Conservation (phyloP, 345 rosid species). For the Populus simonii region DNA sequence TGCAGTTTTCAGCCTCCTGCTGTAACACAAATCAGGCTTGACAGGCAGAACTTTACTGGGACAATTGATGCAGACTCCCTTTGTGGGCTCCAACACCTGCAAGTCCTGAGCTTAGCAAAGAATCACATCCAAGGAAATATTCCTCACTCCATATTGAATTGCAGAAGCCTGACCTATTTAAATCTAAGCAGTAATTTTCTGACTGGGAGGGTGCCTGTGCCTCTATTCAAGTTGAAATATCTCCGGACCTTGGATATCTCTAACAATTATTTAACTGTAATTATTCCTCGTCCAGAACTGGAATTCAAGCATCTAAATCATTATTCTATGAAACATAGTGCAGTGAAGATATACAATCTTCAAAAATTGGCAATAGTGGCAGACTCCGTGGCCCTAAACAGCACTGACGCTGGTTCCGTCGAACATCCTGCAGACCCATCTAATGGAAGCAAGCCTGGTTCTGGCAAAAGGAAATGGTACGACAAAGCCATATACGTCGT, state of each 20-base stretch:
- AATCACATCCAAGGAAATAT: conserved; percentile 38
- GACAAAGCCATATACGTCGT: not conserved
- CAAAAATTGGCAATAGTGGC: not conserved
- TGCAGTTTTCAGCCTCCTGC: conserved; percentile 23
- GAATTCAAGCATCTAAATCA: conserved; percentile 9
- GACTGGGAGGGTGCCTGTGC: conserved; percentile 31
- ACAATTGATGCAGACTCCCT: conserved; percentile 37
- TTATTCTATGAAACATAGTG: not conserved
- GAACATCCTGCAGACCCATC: not conserved
- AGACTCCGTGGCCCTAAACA: not conserved
- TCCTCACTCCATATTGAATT: conserved; percentile 32
- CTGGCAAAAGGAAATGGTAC: not conserved
- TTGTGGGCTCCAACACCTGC: conserved; percentile 33
- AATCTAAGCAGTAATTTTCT: conserved; percentile 42
- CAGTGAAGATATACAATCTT: not conserved
- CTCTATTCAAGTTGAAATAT: conserved; percentile 33
- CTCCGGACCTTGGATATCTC: conserved; percentile 39
- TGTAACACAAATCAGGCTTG: conserved; percentile 40
- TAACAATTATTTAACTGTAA: conserved; percentile 23
- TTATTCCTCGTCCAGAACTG: not conserved
- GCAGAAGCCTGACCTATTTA: conserved; percentile 29
- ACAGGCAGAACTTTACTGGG: conserved; percentile 39
- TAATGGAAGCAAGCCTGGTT: not conserved
- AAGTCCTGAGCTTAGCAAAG: conserved; percentile 30
- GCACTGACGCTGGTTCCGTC: not conserved